phyloP scores from a whole-genome alignment of 78 protist species.

The slime mould (Dictyostelium discoideum) region DNA sequence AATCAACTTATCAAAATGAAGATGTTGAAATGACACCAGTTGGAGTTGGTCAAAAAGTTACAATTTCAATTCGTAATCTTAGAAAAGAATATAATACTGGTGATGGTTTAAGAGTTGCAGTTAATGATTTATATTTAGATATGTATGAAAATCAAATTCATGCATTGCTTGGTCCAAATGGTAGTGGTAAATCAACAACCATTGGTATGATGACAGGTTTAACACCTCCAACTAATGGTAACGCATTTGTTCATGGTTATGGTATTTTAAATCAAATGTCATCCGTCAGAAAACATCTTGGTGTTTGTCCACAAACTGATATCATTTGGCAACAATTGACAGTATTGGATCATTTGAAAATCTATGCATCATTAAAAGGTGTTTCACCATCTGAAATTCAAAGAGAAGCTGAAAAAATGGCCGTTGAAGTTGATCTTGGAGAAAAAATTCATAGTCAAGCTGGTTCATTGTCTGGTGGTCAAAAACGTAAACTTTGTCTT shows the following conservation, averaged over 20 bases:
- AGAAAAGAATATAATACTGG: slow-evolving; percentile 49
- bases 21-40: slow-evolving; percentile 44
- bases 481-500: slow-evolving; percentile 84
- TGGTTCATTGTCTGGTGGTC: slow-evolving; percentile 86
- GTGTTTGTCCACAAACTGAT: slow-evolving; percentile 78
- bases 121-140: slow-evolving; percentile 26
- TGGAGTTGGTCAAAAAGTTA: not conserved
- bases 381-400: not conserved
- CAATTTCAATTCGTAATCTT: slow-evolving; percentile 40
- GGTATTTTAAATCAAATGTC: slow-evolving; percentile 3
- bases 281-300: slow-evolving; percentile 21
- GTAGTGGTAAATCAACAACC: slow-evolving; percentile 69
- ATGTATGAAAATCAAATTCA: slow-evolving; percentile 50
- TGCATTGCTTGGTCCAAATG: slow-evolving; percentile 63
- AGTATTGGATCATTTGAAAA: slow-evolving; percentile 57
- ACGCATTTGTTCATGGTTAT: slow-evolving; percentile 13
- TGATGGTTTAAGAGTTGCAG: slow-evolving; percentile 60
- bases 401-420: slow-evolving; percentile 32
- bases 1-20: slow-evolving; percentile 3
- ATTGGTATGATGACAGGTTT: slow-evolving; percentile 48
- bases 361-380: slow-evolving; percentile 76
- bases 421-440: slow-evolving; percentile 29
- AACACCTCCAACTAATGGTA: slow-evolving; percentile 20
- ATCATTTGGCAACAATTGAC: slow-evolving; percentile 50
- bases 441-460: slow-evolving; percentile 1